These are phyloP conservation scores for Tagetes erecta DNA, from an alignment of 129 eudicot species.

Conservation along the genomic window DNA sequence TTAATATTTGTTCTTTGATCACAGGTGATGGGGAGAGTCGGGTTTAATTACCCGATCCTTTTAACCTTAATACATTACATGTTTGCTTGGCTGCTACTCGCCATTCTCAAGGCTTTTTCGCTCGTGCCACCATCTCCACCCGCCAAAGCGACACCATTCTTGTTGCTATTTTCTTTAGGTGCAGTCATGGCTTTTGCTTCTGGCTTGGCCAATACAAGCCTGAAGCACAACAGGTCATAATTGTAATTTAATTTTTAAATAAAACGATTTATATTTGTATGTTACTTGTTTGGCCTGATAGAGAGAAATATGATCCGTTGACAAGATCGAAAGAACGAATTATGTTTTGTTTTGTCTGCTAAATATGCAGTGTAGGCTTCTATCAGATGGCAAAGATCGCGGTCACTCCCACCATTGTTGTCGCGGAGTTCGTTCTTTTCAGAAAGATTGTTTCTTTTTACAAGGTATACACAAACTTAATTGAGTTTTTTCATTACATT, in stretches of 20 bases:
- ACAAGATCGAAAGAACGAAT: not conserved
- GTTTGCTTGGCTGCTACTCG: conserved; percentile 67
- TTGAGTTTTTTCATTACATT: not conserved
- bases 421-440: conserved; percentile 71
- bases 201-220: conserved; percentile 85
- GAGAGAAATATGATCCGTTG: not conserved
- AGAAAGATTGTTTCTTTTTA: conserved; percentile 53
- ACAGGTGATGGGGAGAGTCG: conserved; percentile 82
- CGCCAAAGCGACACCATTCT: conserved; percentile 57
- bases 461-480: conserved; percentile 42
- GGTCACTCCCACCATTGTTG: conserved; percentile 89
- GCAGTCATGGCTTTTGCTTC: conserved; percentile 85
- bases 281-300: no score
- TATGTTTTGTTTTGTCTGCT: conserved; percentile 1
- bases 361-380: conserved; percentile 75
- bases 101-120: conserved; percentile 57
- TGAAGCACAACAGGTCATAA: conserved; percentile 72
- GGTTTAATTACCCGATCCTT: conserved; percentile 70
- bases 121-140: conserved; percentile 85
- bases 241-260: not conserved
- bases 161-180: conserved; percentile 61
- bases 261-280: not conserved
- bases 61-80: conserved; percentile 71
- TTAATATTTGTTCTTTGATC: not conserved
- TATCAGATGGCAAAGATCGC: conserved; percentile 93